Conservation (phyloP, 179 eudicot genomes). For the Sideroxylon spinosum region DNA sequence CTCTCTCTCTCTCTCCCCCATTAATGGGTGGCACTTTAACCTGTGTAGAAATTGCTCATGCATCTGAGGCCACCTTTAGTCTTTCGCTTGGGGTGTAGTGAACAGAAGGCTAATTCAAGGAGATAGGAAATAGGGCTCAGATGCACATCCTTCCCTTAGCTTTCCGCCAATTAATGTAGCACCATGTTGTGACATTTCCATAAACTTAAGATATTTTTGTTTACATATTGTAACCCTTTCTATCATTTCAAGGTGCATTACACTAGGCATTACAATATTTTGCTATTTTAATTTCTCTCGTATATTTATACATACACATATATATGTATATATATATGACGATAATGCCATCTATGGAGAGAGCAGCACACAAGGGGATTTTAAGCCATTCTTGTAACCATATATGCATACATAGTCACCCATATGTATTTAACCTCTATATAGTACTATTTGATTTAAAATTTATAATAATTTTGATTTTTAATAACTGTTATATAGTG, state of each 20-base stretch:
- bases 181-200: not conserved
- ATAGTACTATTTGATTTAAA: too few relatives aligned
- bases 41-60: not conserved
- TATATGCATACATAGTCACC: too few relatives aligned
- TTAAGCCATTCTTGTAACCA: too few relatives aligned
- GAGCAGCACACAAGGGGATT: too few relatives aligned
- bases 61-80: conserved; percentile 9
- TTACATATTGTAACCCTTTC: not conserved
- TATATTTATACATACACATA: too few relatives aligned
- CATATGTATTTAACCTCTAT: too few relatives aligned
- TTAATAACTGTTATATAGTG: too few relatives aligned
- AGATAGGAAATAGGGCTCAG: not conserved
- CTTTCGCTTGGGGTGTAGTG: not conserved
- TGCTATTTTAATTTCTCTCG: not conserved
- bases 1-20: not conserved
- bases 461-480: too few relatives aligned
- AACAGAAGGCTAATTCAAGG: not conserved
- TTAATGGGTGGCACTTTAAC: not conserved
- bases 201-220: not conserved
- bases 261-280: not conserved
- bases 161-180: not conserved
- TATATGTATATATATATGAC: too few relatives aligned
- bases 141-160: not conserved
- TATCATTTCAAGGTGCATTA: not conserved
- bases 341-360: too few relatives aligned